Evolutionary conservation across 2,329 filamentous ascomycete species (phyloP), one percentile per base, ranked within the genome.

Genomic region (Daldinia sp.): DNA sequence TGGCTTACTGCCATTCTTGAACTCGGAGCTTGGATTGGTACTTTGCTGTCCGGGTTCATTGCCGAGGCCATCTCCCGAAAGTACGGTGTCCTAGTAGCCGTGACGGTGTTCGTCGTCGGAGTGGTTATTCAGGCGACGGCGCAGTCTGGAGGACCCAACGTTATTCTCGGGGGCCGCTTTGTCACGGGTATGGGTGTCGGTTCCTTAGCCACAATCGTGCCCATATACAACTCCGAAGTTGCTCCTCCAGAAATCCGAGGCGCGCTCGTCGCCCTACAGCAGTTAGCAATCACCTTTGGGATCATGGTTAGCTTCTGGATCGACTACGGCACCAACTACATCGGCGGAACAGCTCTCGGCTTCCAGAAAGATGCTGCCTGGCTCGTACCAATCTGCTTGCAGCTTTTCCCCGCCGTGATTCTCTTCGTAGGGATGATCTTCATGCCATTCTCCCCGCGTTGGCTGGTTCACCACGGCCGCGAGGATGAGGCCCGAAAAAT

Each of bases 401-500:
- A 94, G 70, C 81, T 93, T 3, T 80, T 82, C 0, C 90, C 90
- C 0, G 90, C 89, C 0, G 69, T 88, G 1, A 69, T 92, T 3
- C 83, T 94, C 1, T 85, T 89, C 25, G 70, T 83, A 9, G 90
- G 91, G 34, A 93, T 93, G 84, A 72, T 90, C 9, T 92, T 91
- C 77, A 92, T 94, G 90, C 91, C 91, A 0, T 93, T 90, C 77
- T 90, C 86, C 0, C 91, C 91, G 0, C 83, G 91, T 68, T 93
- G 90, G 90, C 83, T 94, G 1, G 78, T 91, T 7, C 87, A 92
- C 73, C 72, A 76, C 56, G 71, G 58, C 58, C 87, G 90, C 32
- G 90, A 93, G 70, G 82, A 82, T 0, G 90, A 94, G 73, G 89
- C 89, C 0, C 84, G 85, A 13, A 73, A 74, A 8, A 86, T 88